Base-by-base conservation (phyloP, 148 eudicot species). In the Chenopodium suecicum region DNA sequence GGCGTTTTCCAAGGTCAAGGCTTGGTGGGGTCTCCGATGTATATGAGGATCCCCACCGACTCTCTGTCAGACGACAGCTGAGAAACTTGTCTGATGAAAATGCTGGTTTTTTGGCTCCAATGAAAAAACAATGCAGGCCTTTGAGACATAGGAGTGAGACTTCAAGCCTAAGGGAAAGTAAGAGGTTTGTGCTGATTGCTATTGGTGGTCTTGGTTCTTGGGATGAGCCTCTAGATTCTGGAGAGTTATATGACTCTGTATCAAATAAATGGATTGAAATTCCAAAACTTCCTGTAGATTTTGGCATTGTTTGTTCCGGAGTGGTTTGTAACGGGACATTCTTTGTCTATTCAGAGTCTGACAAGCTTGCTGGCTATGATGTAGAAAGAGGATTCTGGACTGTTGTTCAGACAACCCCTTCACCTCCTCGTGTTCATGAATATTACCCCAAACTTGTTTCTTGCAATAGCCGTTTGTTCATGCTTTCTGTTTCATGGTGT, bases 401-500 rank as follows among this genome's bases (percentile, higher is more conserved):
- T 20, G 83, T 86, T 56, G 88, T 94, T 46, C 95, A 92, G 74
- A 90, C 93, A 20, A 88, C 89, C 82, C 90, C 86, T 8, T 82
- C 83, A 14, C 98, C 99, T n/a, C 89, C 98, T 32, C 97, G 96
- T 46, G 94, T 95, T 58, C 93, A 90, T 34, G 99, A 92, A 75
- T 95, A 95, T 82, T 89, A 92, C 86, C 99, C 99, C 7, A 91
- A 95, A 81, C 88, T 95, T 23, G 88, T 95, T 12, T 90, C 90
- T 7, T 87, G 88, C 63, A 82, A 88, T 48, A 77, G 78, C 27
- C 87, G 93, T 27, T 73, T 95, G 67, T 92, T 95, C 81, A 94
- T 95, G 98, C 89, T 95, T 20, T 93, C 98, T 9, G 99, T 95
- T 29, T 95, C 99, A 2, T 95, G 99, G 99, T 95, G 99, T 83